Conservation (phyloP, 352 stramenopile genomes). For the Pythium biforme region DNA sequence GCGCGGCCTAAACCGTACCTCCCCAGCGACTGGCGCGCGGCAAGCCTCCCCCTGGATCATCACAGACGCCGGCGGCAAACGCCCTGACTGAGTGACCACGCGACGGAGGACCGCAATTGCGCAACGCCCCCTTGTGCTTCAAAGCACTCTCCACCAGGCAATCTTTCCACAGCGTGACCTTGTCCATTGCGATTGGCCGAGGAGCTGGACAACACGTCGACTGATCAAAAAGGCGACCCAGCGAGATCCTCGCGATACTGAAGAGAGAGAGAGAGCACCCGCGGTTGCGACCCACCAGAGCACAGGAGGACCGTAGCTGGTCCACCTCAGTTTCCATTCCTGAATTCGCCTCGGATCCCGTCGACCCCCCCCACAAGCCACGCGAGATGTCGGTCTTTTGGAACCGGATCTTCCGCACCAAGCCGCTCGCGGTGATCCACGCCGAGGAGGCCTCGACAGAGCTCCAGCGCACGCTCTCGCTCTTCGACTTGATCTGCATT, state of each 20-base stretch:
- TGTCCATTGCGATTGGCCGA: not conserved
- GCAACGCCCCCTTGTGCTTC: not conserved
- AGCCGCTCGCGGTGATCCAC: constrained; percentile 71
- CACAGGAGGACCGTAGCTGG: not conserved
- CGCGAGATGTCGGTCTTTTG: not conserved
- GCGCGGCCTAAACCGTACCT: not conserved
- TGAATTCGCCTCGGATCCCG: not conserved
- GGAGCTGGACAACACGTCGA: not conserved
- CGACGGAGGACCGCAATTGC: not conserved
- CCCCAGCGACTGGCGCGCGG: not conserved
- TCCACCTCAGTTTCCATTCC: not conserved
- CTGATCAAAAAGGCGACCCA: constrained; percentile 3
- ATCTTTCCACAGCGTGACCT: not conserved
- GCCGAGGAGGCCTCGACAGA: constrained; percentile 70
- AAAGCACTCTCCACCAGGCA: not conserved
- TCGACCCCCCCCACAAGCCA: too few species aligned
- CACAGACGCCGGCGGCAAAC: not conserved
- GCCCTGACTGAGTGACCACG: not conserved
- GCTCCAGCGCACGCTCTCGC: constrained; percentile 59
- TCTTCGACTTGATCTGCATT: constrained; percentile 91
- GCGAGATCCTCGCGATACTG: not conserved
- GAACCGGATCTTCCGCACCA: constrained; percentile 46
- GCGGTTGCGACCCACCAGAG: too few species aligned
- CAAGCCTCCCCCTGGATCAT: not conserved
- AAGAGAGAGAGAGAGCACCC: not conserved